Percentiles rank a stretch among this genome's conserved stretches.
phyloP scores from a whole-genome alignment of 2,329 filamentous ascomycete genomes.

The Colletotrichum sp. region DNA sequence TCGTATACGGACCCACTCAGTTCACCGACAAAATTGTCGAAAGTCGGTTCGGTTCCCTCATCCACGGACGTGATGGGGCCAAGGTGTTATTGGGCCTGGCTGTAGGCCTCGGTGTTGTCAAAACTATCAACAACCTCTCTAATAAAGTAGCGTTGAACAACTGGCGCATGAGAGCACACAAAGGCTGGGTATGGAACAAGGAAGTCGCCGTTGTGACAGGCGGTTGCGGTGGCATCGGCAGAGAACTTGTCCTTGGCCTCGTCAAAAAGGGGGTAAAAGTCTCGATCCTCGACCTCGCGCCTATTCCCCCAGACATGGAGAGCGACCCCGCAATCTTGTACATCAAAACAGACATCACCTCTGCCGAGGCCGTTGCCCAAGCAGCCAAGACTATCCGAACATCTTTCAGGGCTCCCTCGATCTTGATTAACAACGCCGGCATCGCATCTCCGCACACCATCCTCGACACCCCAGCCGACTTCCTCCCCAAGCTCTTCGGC shows the following conservation, averaged over 20 bases:
- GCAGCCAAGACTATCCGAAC: not conserved
- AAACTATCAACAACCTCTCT: not conserved
- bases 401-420: constrained; percentile 45
- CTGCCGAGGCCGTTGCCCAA: not conserved
- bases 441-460: constrained; percentile 56
- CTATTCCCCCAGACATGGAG: not conserved
- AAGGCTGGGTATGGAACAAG: not conserved
- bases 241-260: not conserved
- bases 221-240: not conserved
- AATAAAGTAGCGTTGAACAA: not conserved
- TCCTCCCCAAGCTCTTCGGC: constrained; percentile 60
- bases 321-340: not conserved
- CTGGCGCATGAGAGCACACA: not conserved
- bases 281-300: not conserved
- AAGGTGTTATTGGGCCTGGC: not conserved
- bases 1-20: not conserved
- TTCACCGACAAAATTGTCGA: not conserved
- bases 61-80: not conserved
- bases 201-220: not conserved
- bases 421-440: constrained; percentile 66
- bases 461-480: constrained; percentile 50
- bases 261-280: not conserved
- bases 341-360: not conserved
- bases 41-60: not conserved
- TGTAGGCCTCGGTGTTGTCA: not conserved